Conservation (phyloP, 495 filamentous ascomycete species). For the Tuber microsphaerosporum region DNA sequence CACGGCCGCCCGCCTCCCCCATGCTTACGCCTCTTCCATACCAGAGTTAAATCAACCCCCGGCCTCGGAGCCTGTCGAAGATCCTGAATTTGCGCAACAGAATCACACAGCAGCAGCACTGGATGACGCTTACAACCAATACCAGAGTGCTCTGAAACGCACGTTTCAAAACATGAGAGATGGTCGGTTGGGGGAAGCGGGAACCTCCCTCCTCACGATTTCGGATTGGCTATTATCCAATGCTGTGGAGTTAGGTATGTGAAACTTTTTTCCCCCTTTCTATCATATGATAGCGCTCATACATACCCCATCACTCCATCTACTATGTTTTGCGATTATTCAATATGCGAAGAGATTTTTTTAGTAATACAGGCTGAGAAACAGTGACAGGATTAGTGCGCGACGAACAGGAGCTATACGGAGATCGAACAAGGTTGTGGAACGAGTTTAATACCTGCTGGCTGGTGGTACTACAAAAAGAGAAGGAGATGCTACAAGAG, state of each 20-base stretch:
- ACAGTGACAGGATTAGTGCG: conserved; percentile 55
- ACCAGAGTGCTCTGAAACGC: conserved; percentile 63
- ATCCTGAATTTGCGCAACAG: conserved; percentile 43
- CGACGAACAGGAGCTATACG: conserved; percentile 66
- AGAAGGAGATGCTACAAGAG: conserved; percentile 66
- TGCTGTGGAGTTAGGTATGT: conserved; percentile 76
- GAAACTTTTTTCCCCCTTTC: conserved; percentile 25
- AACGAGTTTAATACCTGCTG: conserved; percentile 92
- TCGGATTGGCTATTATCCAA: conserved; percentile 80
- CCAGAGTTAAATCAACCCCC: conserved; percentile 48
- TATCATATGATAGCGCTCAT: conserved; percentile 29
- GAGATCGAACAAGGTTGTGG: conserved; percentile 74
- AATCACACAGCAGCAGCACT: conserved; percentile 40
- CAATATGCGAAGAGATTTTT: conserved; percentile 39
- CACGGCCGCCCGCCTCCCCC: conserved; percentile 48
- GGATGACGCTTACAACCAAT: conserved; percentile 65
- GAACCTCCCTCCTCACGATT: conserved; percentile 63
- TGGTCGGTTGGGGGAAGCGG: conserved; percentile 66
- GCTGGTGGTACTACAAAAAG: conserved; percentile 77
- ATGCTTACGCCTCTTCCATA: conserved; percentile 53
- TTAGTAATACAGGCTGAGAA: conserved; percentile 42
- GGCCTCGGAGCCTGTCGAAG: conserved; percentile 44
- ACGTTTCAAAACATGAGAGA: conserved; percentile 69
- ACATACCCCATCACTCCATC: conserved; percentile 24
- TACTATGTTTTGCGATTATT: conserved; percentile 17